Evolutionary conservation across 345 rosid genomes (phyloP), one percentile per base, ranked within the genome.

Genomic region (Alliaria petiolata): DNA sequence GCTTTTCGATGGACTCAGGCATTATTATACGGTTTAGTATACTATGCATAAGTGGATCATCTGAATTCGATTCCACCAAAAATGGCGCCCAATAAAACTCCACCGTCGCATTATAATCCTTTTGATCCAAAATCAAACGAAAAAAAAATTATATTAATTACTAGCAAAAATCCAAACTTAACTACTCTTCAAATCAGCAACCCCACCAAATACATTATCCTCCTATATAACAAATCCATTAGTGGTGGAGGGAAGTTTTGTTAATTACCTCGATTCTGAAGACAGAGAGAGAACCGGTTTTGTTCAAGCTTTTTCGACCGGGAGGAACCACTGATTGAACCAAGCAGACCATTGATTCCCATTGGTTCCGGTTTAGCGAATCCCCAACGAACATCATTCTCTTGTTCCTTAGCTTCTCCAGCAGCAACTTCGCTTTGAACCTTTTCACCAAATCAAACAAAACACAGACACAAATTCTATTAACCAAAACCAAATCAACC

Each of bases 31-130:
- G 87, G 62, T 92, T 84, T 59, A 84, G 75, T 57, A 88, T 85
- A 81, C 96, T 88, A 83, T 90, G 96, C 91, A 82, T 79, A 0
- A 47, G 69, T 22, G 98, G 97, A 80, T 92, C 90, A 51, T 95
- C 99, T 0, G 99, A 91, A 73, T 95, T 95, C 2, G 99, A 95
- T 67, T 83, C 88, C 3, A 91, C 98, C 65, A 95, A 76, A 78
- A 91, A 95, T 30, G 99, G 98, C 0, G 99, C 96, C 99, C 99
- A 95, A 34, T 91, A 95, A 59, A 95, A 93, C 74, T 93, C 99
- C 62, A 95, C 89, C 8, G 98, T 91, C 6, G 98, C 89, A 79
- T 95, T 95, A 46, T 95, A 89, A 45, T 91, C 96, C 99, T 95
- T 52, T 65, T 2, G 91, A 47, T 65, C 0, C 3, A 1, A 3